phyloP scores from a whole-genome alignment of 2,329 filamentous ascomycete genomes.

The Madurella mycetomatis region DNA sequence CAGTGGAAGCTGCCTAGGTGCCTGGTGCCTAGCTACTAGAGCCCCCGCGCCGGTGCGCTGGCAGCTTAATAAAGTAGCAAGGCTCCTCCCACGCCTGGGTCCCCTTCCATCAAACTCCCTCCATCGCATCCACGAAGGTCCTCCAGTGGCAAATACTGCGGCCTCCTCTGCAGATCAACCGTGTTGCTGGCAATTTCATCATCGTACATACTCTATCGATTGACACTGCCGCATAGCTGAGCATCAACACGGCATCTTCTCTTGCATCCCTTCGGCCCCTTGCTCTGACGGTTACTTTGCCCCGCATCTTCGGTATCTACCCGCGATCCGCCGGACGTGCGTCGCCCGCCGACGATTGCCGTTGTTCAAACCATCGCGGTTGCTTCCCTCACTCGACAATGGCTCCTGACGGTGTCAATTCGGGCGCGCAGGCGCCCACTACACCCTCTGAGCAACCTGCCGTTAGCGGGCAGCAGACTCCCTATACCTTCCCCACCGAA shows the following conservation, averaged over 20 bases:
- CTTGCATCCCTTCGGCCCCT: background rate
- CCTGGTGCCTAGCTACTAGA: too few relatives aligned
- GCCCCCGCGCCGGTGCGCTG: constrained; percentile 8
- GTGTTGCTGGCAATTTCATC: background rate
- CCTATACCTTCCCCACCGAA: constrained; percentile 28
- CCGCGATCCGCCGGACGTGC: constrained; percentile 1
- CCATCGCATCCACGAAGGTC: background rate
- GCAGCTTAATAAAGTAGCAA: constrained; percentile 10
- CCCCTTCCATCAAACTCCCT: background rate
- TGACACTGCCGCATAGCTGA: background rate
- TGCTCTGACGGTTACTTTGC: constrained; percentile 1
- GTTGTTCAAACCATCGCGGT: background rate
- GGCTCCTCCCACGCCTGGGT: background rate
- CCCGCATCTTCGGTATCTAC: constrained; percentile 14
- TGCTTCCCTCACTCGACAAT: background rate
- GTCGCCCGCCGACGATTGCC: background rate
- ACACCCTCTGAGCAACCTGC: background rate
- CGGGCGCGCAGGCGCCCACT: constrained; percentile 13
- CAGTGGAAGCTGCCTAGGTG: background rate
- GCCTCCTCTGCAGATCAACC: background rate
- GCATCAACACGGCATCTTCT: background rate
- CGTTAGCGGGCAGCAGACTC: constrained; percentile 6
- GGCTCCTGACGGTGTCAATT: constrained; percentile 8
- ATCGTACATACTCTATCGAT: too few relatives aligned
- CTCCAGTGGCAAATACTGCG: background rate